A percentile compares a stretch with the other conserved stretches of the same genome.
Conservation (phyloP, 225 moss, liverwort and hornwort genomes). For the Takakia lepidozioides region DNA sequence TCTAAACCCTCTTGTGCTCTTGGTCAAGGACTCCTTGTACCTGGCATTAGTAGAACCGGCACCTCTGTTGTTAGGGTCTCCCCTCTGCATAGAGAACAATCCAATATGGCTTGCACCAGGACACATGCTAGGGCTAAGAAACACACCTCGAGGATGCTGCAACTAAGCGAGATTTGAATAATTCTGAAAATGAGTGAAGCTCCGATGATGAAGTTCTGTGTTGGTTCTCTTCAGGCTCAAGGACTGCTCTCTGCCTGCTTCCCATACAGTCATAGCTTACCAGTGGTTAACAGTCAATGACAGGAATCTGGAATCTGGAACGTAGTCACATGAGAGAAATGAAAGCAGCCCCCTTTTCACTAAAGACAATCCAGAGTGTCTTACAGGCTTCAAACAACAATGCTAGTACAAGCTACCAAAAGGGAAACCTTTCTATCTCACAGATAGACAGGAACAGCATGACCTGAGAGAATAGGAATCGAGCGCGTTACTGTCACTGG, state of each 20-base stretch:
- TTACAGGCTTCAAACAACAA: neutral
- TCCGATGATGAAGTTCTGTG: constrained; percentile 60
- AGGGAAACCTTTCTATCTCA: neutral
- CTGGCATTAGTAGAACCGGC: constrained; percentile 10
- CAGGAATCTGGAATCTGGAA: no score
- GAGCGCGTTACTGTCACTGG: constrained; percentile 23
- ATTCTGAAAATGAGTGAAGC: constrained; percentile 43
- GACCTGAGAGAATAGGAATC: constrained; percentile 30
- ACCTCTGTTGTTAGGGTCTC: no score
- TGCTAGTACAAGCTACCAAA: neutral
- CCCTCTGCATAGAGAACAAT: neutral
- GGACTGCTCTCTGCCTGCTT: constrained; percentile 28
- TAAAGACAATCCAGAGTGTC: neutral
- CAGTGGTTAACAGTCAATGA: neutral
- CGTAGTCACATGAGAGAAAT: neutral
- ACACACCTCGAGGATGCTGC: constrained; percentile 64
- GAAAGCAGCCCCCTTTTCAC: neutral
- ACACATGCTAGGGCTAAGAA: neutral
- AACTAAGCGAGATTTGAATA: constrained; percentile 60
- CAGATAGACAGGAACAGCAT: constrained; percentile 3
- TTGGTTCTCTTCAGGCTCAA: constrained; percentile 38
- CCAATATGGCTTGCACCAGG: neutral
- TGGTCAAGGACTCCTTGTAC: constrained; percentile 70
- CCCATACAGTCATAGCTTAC: no score
- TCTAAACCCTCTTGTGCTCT: constrained; percentile 57